Evolutionary conservation across 2,329 filamentous ascomycete genomes (phyloP).

Genomic region (Zymoseptoria pseudotritici): DNA sequence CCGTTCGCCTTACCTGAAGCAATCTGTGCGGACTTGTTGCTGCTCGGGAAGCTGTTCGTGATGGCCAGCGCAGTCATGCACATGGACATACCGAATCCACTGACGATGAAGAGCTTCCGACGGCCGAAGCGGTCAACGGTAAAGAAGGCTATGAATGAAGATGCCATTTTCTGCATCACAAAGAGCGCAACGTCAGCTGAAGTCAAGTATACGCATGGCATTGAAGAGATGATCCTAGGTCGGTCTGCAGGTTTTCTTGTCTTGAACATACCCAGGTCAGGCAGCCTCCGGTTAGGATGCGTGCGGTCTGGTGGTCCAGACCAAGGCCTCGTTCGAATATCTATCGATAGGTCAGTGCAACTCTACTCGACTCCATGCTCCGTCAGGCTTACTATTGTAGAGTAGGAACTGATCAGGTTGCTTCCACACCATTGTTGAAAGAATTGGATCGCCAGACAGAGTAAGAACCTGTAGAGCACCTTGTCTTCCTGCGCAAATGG

Average conservation of each 20-base stretch:
- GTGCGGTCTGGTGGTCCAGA: conserved; percentile 32
- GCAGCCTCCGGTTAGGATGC: conserved; percentile 42
- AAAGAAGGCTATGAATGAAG: conserved; percentile 36
- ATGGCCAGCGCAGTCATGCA: conserved; percentile 51
- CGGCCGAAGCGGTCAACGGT: conserved; percentile 47
- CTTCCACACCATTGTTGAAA: conserved; percentile 46
- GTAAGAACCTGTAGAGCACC: conserved; percentile 43
- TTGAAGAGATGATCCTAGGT: background rate
- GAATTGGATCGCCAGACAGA: conserved; percentile 46
- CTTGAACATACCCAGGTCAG: conserved; percentile 37
- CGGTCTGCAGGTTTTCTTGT: background rate
- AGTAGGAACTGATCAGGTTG: conserved; percentile 27
- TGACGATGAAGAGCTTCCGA: conserved; percentile 46
- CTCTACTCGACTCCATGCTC: background rate
- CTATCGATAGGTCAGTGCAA: background rate
- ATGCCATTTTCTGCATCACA: too few relatives aligned
- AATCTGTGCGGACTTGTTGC: conserved; percentile 43
- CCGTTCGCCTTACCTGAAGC: conserved; percentile 28
- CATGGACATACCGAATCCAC: conserved; percentile 45
- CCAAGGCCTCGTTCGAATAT: conserved; percentile 30
- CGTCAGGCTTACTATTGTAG: conserved; percentile 8
- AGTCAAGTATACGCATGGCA: too few relatives aligned
- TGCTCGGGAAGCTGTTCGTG: conserved; percentile 42
- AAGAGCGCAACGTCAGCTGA: background rate
- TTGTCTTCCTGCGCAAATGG: conserved; percentile 33